Percentiles rank a stretch among this genome's conserved stretches.
Evolutionary conservation across 2,329 filamentous ascomycete species (phyloP).

Genomic region (Dactylella cylindrospora): DNA sequence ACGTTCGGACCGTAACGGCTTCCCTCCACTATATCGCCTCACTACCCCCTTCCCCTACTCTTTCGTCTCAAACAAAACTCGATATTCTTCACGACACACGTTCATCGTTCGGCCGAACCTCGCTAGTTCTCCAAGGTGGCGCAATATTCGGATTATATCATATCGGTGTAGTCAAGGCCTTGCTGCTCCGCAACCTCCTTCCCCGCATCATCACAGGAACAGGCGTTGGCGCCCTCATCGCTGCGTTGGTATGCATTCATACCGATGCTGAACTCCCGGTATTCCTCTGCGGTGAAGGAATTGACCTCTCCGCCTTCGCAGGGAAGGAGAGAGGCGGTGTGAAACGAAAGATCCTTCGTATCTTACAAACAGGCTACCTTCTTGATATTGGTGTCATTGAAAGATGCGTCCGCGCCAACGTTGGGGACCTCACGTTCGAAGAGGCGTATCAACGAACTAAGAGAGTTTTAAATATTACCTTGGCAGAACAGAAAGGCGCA

Average conservation of each 20-base stretch:
- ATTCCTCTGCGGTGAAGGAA: constrained; percentile 74
- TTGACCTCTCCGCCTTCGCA: constrained; percentile 79
- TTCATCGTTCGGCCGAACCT: constrained; percentile 83
- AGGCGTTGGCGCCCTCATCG: constrained; percentile 84
- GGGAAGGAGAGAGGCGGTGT: constrained; percentile 49
- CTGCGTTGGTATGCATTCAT: constrained; percentile 82
- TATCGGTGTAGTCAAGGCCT: constrained; percentile 82
- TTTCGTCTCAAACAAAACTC: constrained; percentile 76
- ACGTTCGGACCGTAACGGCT: constrained; percentile 79
- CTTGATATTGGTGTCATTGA: constrained; percentile 80
- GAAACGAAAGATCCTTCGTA: constrained; percentile 65
- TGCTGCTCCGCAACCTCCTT: constrained; percentile 76
- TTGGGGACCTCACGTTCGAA: constrained; percentile 88
- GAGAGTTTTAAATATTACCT: constrained; percentile 85
- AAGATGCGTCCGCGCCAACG: constrained; percentile 78
- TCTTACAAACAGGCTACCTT: constrained; percentile 76
- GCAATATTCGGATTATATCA: constrained; percentile 91
- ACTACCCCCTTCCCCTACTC: constrained; percentile 51
- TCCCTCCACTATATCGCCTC: constrained; percentile 74
- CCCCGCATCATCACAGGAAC: constrained; percentile 91
- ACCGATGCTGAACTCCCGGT: constrained; percentile 78
- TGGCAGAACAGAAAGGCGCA: constrained; percentile 63
- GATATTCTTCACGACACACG: constrained; percentile 77
- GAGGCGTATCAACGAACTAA: constrained; percentile 87
- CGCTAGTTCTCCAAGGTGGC: constrained; percentile 82